Base-by-base conservation (phyloP, 2,329 filamentous ascomycete genomes). In the Plectosphaerella sp. region DNA sequence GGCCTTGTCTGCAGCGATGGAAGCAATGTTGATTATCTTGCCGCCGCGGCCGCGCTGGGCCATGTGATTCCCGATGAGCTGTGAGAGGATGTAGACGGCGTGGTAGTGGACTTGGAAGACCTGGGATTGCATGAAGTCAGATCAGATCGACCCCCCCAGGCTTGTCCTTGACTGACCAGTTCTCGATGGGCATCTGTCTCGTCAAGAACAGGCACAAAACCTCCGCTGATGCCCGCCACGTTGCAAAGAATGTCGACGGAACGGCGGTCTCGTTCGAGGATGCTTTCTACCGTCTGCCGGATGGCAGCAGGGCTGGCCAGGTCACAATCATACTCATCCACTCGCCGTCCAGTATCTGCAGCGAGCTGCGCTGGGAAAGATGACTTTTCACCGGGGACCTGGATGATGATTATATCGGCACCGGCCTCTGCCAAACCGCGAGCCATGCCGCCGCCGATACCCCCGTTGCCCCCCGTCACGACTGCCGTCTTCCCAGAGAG, bases 11-110 rank as follows among this genome's bases (percentile, higher is more conserved):
- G 57, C 55, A 1, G 55, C 47, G 8, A 59, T 45, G 11, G 57
- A 59, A 39, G 47, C 54, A n/a, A 59, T 50, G 50, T 57, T 59
- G 49, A 59, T 59, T 39, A 57, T 57, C 43, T 57, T 59, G 35
- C 57, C 57, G 16, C 55, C 55, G 8, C 25, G 36, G 1, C 45
- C 33, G n/a, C 50, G 55, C 42, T 51, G 51, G 11, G 51, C 47
- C 55, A 59, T 56, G 52, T 57, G 55, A 20, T 33, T 16, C 1
- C 22, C 57, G 14, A 57, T 24, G 24, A 43, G 48, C 41, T 56
- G 57, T 1, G 55, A 59, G 20, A 59, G 33, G 4, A 52, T 45
- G 35, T 45, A 59, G 3, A 55, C 54, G 2, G 57, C 39, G 33
- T 58, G 50, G 49, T 49, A 55, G 43, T 16, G 47, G 16, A 24